These are phyloP conservation scores for Candolleomyces efflorescens DNA, from an alignment of 768 basidiomycete genomes.

Conservation along the genomic window DNA sequence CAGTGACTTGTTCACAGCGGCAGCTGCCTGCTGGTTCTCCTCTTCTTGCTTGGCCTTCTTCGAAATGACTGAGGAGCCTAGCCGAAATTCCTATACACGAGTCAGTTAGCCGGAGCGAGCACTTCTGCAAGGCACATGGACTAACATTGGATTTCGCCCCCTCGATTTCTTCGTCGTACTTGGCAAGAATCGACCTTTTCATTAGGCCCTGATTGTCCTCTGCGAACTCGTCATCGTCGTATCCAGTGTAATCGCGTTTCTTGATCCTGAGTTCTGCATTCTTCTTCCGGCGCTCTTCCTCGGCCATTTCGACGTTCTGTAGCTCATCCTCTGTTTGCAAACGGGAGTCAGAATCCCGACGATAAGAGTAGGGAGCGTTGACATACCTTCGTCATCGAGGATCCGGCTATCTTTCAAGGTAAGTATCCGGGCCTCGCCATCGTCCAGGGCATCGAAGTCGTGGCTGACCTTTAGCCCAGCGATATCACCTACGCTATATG, in stretches of 20 bases:
- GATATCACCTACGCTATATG: conserved; percentile 63
- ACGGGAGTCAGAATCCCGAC: conserved; percentile 1
- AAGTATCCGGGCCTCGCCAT: conserved; percentile 93
- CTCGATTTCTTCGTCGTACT: conserved; percentile 91
- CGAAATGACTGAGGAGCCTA: conserved; percentile 58
- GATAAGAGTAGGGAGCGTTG: background rate
- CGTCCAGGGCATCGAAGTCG: conserved; percentile 87
- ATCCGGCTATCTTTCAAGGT: conserved; percentile 96
- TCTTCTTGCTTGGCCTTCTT: conserved; percentile 36
- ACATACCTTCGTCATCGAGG: conserved; percentile 87
- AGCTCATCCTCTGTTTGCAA: conserved; percentile 93
- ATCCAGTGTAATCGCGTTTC: conserved; percentile 86
- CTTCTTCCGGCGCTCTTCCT: conserved; percentile 76
- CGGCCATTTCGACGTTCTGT: conserved; percentile 93
- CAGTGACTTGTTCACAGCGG: conserved; percentile 73
- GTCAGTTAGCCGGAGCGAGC: conserved; percentile 4
- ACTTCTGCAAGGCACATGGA: background rate
- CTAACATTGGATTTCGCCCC: conserved; percentile 66
- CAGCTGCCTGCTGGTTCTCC: conserved; percentile 48
- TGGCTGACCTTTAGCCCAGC: conserved; percentile 94
- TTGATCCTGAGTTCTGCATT: conserved; percentile 84
- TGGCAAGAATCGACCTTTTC: conserved; percentile 80
- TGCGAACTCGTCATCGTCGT: conserved; percentile 92
- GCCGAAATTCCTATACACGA: conserved; percentile 68
- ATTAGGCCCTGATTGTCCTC: conserved; percentile 64